Percentiles rank a stretch among this genome's conserved stretches.
These are phyloP conservation scores for Talaromyces verruculosus DNA, from an alignment of 2,329 filamentous ascomycete genomes.

Conservation along the genomic window DNA sequence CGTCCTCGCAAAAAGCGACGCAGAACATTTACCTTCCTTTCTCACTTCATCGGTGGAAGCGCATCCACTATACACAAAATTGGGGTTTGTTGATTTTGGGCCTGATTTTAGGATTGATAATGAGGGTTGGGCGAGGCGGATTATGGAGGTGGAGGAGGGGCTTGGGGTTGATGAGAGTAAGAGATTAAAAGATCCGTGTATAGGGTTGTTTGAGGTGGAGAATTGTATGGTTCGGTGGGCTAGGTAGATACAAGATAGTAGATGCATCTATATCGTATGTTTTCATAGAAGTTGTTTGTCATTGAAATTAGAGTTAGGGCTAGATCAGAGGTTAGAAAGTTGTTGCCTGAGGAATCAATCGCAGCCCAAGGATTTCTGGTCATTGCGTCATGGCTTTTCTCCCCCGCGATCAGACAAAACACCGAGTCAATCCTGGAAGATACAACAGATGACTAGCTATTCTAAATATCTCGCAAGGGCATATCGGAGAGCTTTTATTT, in stretches of 20 bases:
- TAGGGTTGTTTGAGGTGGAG: constrained; percentile 6
- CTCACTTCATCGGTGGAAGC: constrained; percentile 14
- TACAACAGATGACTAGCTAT: constrained; percentile 3
- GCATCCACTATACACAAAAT: constrained; percentile 2
- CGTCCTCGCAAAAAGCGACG: constrained; percentile 17
- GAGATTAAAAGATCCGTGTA: not conserved
- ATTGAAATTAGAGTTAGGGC: not conserved
- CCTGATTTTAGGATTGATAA: constrained; percentile 16
- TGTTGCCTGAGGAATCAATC: constrained; percentile 2
- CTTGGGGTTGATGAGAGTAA: constrained; percentile 1
- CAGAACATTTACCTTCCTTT: constrained; percentile 3
- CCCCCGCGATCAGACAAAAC: constrained; percentile 3
- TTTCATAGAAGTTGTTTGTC: not conserved
- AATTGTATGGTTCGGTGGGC: not conserved
- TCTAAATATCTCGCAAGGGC: not conserved
- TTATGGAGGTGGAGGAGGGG: not conserved
- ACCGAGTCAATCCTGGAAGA: not conserved
- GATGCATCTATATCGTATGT: not conserved
- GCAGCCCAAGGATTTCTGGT: not conserved
- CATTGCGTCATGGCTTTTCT: constrained; percentile 13
- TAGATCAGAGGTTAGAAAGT: not conserved
- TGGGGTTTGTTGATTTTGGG: constrained; percentile 13
- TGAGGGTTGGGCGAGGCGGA: constrained; percentile 11
- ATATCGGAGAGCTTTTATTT: not conserved
- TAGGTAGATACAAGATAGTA: not conserved